Evolutionary conservation across 768 basidiomycete genomes (phyloP).

Genomic region (Termitomyces sp.): DNA sequence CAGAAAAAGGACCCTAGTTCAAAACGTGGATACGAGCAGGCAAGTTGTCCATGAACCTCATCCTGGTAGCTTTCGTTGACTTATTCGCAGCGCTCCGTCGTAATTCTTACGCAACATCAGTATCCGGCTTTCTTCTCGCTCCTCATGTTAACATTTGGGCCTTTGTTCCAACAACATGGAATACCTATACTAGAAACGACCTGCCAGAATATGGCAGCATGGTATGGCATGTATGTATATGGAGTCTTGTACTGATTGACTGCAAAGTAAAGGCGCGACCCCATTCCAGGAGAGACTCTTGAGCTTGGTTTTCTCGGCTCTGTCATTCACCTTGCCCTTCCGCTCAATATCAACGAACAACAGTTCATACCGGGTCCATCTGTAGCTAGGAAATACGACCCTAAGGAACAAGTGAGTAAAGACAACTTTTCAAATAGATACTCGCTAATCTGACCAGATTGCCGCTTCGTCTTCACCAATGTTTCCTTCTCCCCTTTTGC

Average conservation of each 20-base stretch:
- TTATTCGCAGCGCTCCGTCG: conserved; percentile 58
- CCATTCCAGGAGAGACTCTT: conserved; percentile 54
- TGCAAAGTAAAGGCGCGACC: conserved; percentile 72
- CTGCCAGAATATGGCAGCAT: conserved; percentile 79
- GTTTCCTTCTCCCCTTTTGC: conserved; percentile 47
- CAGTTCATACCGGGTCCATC: conserved; percentile 56
- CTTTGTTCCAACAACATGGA: conserved; percentile 67
- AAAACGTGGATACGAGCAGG: conserved; percentile 81
- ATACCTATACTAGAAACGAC: conserved; percentile 80
- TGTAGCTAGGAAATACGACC: conserved; percentile 48
- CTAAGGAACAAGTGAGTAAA: conserved; percentile 41
- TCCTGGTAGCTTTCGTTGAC: neutral
- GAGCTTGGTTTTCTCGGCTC: conserved; percentile 84
- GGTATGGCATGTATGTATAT: conserved; percentile 43
- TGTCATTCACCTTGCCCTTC: conserved; percentile 68
- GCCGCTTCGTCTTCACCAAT: conserved; percentile 60
- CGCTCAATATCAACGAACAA: conserved; percentile 61
- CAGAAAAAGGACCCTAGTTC: conserved; percentile 59
- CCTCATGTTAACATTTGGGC: conserved; percentile 62
- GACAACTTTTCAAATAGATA: neutral
- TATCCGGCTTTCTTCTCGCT: conserved; percentile 82
- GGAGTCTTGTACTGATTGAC: conserved; percentile 16
- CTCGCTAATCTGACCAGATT: conserved; percentile 37
- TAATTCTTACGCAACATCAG: conserved; percentile 73
- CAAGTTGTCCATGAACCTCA: conserved; percentile 19